Conservation (phyloP, 1,284 basidiomycete genomes). For the Rhizoctonia solani region DNA sequence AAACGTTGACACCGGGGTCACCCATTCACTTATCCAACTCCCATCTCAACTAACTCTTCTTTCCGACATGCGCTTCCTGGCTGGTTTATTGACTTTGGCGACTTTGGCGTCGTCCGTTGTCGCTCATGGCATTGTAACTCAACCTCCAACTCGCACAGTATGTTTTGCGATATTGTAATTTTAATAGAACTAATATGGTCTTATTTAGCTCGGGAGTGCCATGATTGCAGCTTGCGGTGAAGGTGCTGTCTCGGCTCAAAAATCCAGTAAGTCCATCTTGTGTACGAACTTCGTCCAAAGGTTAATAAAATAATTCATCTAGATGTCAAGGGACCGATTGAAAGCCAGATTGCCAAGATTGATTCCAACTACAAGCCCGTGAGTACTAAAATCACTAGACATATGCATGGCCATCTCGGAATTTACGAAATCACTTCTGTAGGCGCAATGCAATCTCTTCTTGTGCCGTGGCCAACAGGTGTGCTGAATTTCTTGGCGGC, state of each 20-base stretch:
- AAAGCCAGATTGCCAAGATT: constrained; percentile 33
- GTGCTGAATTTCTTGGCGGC: background rate
- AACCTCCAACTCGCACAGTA: constrained; percentile 17
- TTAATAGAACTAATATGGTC: background rate
- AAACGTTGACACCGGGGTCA: background rate
- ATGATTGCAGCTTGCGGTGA: constrained; percentile 26
- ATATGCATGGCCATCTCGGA: background rate
- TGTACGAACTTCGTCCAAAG: background rate
- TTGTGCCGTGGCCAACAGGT: constrained; percentile 34
- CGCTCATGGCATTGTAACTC: constrained; percentile 29
- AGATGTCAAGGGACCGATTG: constrained; percentile 32
- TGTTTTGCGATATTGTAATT: background rate
- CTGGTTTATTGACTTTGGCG: constrained; percentile 16
- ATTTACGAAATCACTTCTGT: background rate
- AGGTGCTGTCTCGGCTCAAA: constrained; percentile 16
- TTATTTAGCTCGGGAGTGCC: constrained; percentile 23
- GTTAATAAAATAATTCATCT: no score
- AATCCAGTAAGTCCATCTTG: background rate
- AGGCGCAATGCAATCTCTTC: constrained; percentile 30
- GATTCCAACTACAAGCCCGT: constrained; percentile 17
- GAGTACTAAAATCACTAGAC: background rate
- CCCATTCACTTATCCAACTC: background rate
- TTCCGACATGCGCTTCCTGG: constrained; percentile 18
- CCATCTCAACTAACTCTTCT: no score
- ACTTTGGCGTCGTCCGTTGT: constrained; percentile 9